Evolutionary conservation across 2,329 filamentous ascomycete species (phyloP).

Genomic region (Alternaria sp.): DNA sequence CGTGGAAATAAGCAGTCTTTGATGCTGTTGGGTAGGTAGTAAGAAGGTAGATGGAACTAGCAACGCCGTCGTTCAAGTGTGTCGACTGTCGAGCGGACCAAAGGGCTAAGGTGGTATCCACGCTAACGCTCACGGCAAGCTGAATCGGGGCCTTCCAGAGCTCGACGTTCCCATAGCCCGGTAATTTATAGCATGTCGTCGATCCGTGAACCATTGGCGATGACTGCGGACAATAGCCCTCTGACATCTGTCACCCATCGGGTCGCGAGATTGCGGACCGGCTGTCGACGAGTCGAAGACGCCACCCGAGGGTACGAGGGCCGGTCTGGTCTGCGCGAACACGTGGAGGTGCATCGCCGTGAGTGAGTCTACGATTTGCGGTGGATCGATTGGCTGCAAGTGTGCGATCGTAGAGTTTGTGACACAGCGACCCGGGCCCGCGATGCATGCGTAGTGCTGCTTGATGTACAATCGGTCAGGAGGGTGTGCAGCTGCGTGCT

Average conservation of each 20-base stretch:
- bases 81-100: slow-evolving; percentile 1
- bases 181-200: background rate
- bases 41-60: background rate
- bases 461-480: slow-evolving; percentile 10
- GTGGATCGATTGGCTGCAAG: slow-evolving; percentile 17
- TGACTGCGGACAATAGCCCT: slow-evolving; percentile 2
- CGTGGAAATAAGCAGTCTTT: background rate
- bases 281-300: slow-evolving; percentile 14
- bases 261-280: slow-evolving; percentile 12
- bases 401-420: slow-evolving; percentile 20
- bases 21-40: background rate
- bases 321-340: slow-evolving; percentile 14
- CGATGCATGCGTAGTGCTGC: slow-evolving; percentile 26
- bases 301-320: background rate
- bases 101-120: background rate
- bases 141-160: background rate
- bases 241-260: slow-evolving; percentile 7
- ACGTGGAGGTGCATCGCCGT: slow-evolving; percentile 17
- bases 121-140: background rate
- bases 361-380: background rate
- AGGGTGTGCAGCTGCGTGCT: slow-evolving; percentile 24
- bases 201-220: background rate
- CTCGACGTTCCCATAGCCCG: background rate
- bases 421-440: slow-evolving; percentile 24
- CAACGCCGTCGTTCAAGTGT: background rate